These are phyloP conservation scores for Nemania sp. DNA, from an alignment of 2,329 filamentous ascomycete species.

Conservation along the genomic window DNA sequence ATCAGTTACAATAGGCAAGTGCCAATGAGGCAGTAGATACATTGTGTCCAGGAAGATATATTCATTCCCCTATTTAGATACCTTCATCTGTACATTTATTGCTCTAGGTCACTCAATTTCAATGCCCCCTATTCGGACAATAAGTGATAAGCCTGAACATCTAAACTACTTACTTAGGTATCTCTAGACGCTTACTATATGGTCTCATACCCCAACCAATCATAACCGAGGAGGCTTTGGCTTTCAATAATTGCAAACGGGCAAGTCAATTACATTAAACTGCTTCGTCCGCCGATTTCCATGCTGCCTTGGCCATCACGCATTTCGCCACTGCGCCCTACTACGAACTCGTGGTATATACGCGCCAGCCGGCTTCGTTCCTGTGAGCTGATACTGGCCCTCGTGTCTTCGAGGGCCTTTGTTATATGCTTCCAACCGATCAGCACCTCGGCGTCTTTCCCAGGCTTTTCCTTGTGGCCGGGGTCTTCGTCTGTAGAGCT, in stretches of 20 bases:
- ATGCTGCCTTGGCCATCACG: constrained; percentile 87
- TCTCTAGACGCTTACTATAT: no score
- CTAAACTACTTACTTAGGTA: no score
- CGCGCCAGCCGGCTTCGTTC: constrained; percentile 74
- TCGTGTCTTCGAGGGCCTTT: constrained; percentile 74
- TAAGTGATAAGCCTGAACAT: no score
- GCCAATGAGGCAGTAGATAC: no score
- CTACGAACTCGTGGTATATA: constrained; percentile 93
- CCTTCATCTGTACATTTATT: no score
- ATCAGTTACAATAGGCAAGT: no score
- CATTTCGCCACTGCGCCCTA: constrained; percentile 93
- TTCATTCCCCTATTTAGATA: no score
- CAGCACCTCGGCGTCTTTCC: constrained; percentile 67
- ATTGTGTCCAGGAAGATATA: no score
- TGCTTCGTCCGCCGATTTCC: constrained; percentile 90
- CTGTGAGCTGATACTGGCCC: constrained; percentile 79
- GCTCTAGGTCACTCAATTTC: no score
- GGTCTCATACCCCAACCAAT: background rate
- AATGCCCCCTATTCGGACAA: no score
- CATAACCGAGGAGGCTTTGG: background rate
- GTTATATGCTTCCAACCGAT: constrained; percentile 85
- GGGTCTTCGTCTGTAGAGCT: constrained; percentile 35
- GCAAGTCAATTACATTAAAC: constrained; percentile 78
- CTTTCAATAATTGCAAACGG: background rate
- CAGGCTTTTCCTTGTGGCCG: constrained; percentile 47